Evolutionary conservation across 768 basidiomycete genomes (phyloP), one percentile per base, ranked within the genome.

Genomic region (Ramaria rubella): DNA sequence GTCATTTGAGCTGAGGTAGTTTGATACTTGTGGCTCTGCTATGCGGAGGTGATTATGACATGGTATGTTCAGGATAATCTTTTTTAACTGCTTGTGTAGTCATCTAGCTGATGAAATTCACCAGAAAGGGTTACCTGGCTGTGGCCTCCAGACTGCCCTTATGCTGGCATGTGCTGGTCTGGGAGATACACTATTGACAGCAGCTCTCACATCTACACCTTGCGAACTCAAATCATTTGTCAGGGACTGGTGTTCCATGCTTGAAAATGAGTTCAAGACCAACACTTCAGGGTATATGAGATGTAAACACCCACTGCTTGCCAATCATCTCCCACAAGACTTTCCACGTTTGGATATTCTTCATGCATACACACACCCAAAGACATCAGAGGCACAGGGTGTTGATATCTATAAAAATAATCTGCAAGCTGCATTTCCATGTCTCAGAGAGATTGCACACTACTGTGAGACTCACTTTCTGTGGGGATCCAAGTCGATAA

Each of bases 41-140:
- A 63, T 83, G 83, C 17, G 94, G 94, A 0, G 94, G 94, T 0
- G 94, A 97, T 68, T 97, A 95, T 62, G 79, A 81, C 81, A 48
- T 85, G 12, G 45, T 48, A 48, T 23, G 45, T 48, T 48, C 68
- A 29, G 46, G 33, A 17, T 55, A 2, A 14, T 3, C 11, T 40
- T 27, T n/a, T 17, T 19, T 19, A 17, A 48, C 12, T 11, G 7
- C 12, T 19, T 34, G 7, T 40, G 24, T 27, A 76, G 12, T 11
- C n/a, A 38, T n/a, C 11, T 38, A 11, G n/a, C n/a, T n/a, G 11
- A 11, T 11, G 11, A 38, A 11, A n/a, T 11, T 38, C 36, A 11
- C 11, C n/a, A 38, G 36, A 38, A 38, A 11, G 88, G 88, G 12
- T 70, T 90, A 6, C 65, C 73, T 11, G 75, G 84, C 5, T 90